phyloP scores from a whole-genome alignment of 139 green algal genomes.

The Micractinium sp. region DNA sequence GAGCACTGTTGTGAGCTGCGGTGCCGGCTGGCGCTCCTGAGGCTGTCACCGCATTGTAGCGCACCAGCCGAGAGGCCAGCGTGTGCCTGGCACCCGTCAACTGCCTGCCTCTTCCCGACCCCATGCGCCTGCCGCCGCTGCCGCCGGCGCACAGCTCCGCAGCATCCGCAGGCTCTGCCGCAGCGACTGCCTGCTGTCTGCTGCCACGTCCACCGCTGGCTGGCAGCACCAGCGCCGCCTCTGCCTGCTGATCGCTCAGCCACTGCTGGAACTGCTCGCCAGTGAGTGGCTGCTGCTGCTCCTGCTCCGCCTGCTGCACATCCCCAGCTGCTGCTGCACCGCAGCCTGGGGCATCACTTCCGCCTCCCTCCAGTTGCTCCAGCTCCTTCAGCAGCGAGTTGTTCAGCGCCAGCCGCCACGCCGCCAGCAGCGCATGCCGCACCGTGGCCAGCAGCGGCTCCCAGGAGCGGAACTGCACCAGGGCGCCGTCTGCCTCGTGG shows the following conservation, averaged over 20 bases:
- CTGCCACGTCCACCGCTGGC: not conserved
- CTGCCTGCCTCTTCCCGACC: not conserved
- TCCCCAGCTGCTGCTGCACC: not conserved
- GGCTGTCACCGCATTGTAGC: not conserved
- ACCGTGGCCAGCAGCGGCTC: slow-evolving; percentile 32
- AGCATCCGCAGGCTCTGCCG: not conserved
- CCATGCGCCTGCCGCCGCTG: not conserved
- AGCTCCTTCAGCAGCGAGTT: slow-evolving; percentile 3
- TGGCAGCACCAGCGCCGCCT: not conserved
- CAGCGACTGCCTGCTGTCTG: not conserved
- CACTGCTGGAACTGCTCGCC: not conserved
- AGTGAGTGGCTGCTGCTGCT: not conserved
- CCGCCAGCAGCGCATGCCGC: slow-evolving; percentile 27
- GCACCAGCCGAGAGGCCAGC: slow-evolving; percentile 18
- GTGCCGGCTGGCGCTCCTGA: not conserved
- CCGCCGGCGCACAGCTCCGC: not conserved
- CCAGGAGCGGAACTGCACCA: slow-evolving; percentile 41
- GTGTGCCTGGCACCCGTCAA: slow-evolving; percentile 1
- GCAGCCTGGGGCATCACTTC: not conserved
- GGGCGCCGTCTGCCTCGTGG: slow-evolving; percentile 19
- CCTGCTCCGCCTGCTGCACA: not conserved
- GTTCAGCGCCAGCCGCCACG: slow-evolving; percentile 36
- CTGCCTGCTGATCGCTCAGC: not conserved
- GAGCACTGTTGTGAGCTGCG: not conserved
- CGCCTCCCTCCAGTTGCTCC: not conserved